Percentiles rank a stretch among this genome's conserved stretches.
phyloP scores from a whole-genome alignment of 768 basidiomycete genomes.

The Tricholoma sp. region DNA sequence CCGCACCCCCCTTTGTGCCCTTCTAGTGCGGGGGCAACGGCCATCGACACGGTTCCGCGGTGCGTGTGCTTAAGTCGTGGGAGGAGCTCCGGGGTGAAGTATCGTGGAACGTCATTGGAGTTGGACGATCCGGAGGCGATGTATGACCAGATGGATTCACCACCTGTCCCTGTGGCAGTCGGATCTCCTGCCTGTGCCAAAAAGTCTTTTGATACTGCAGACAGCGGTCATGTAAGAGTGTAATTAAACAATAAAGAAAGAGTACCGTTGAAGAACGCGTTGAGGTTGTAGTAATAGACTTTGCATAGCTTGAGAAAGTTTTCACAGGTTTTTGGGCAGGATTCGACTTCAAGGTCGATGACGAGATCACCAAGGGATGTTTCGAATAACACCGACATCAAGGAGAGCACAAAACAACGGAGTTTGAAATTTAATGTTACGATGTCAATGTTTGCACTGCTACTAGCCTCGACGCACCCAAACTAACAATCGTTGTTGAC shows the following conservation, averaged over 20 bases:
- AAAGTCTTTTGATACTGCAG: conserved; percentile 84
- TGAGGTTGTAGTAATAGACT: conserved; percentile 93
- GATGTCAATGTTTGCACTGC: too few relatives aligned
- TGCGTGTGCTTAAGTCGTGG: conserved; percentile 78
- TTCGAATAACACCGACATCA: conserved; percentile 96
- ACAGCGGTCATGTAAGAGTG: neutral
- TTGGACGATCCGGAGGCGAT: conserved; percentile 44
- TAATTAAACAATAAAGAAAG: neutral
- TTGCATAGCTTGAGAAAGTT: conserved; percentile 99
- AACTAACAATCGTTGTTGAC: too few relatives aligned
- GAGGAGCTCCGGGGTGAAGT: conserved; percentile 81
- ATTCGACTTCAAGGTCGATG: conserved; percentile 89
- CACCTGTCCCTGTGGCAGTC: conserved; percentile 56
- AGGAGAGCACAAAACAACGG: too few relatives aligned
- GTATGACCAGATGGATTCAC: conserved; percentile 83
- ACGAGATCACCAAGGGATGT: conserved; percentile 96
- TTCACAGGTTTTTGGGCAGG: conserved; percentile 85
- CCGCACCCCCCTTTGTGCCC: conserved; percentile 70
- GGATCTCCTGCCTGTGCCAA: conserved; percentile 84
- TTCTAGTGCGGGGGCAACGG: conserved; percentile 78
- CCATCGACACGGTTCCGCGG: conserved; percentile 96
- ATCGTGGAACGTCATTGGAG: conserved; percentile 47
- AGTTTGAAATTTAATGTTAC: too few relatives aligned
- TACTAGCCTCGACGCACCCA: too few relatives aligned
- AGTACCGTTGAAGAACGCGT: conserved; percentile 96